Evolutionary conservation across 2,329 filamentous ascomycete species (phyloP).

Genomic region (Coniochaeta sp.): DNA sequence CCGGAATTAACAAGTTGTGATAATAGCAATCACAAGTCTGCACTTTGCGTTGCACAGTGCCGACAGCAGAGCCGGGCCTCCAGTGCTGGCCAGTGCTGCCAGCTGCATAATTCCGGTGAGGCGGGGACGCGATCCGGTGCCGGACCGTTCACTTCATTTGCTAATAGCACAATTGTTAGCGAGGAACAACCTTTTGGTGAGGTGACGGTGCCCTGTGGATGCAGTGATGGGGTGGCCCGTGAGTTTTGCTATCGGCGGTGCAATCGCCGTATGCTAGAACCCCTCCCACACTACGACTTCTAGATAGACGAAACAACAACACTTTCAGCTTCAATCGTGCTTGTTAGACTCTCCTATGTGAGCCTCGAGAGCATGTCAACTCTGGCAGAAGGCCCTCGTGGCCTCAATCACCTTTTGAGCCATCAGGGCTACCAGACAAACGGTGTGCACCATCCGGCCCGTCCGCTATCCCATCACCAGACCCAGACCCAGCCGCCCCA

Average conservation of each 20-base stretch:
- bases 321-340: not conserved
- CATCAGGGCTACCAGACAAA: constrained; percentile 1
- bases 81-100: not conserved
- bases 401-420: not conserved
- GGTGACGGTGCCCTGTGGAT: not conserved
- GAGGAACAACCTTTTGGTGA: not conserved
- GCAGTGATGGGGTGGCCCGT: not conserved
- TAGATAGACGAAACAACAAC: not conserved
- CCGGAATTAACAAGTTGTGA: not conserved
- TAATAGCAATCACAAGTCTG: not conserved
- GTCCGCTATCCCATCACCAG: not conserved
- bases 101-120: not conserved
- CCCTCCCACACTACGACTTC: not conserved
- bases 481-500: not conserved
- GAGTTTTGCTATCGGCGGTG: not conserved
- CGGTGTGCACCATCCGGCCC: not conserved
- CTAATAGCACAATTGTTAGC: not conserved
- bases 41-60: not conserved
- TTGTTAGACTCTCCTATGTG: not conserved
- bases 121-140: not conserved
- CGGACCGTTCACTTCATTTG: not conserved
- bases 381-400: constrained; percentile 1
- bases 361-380: constrained; percentile 2
- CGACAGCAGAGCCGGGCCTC: not conserved
- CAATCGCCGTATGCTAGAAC: not conserved